Evolutionary conservation across 768 basidiomycete genomes (phyloP).

Genomic region (Mycena maculata): DNA sequence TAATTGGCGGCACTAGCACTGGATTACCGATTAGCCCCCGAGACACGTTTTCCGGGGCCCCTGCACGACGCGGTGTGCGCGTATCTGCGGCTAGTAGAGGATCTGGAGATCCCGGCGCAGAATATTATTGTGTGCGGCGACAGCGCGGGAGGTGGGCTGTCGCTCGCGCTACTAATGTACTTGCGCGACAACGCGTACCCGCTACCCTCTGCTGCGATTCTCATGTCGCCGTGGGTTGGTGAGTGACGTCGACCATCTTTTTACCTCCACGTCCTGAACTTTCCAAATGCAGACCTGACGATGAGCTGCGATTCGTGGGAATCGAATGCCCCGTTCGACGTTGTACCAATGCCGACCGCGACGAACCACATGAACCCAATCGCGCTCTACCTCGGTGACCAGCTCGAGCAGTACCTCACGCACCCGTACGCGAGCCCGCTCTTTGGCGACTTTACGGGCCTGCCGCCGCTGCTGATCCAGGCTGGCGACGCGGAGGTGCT

Average conservation of each 20-base stretch:
- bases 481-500: constrained; percentile 95
- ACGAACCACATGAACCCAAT: constrained; percentile 94
- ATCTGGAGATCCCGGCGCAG: constrained; percentile 90
- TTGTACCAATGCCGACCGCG: constrained; percentile 76
- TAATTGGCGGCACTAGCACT: constrained; percentile 64
- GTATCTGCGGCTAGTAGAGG: constrained; percentile 88
- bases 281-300: constrained; percentile 74
- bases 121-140: constrained; percentile 93
- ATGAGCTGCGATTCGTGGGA: constrained; percentile 99
- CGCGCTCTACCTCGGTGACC: constrained; percentile 90
- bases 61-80: constrained; percentile 86
- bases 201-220: constrained; percentile 84
- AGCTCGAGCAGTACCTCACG: constrained; percentile 84
- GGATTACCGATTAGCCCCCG: constrained; percentile 96
- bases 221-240: constrained; percentile 98
- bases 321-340: constrained; percentile 87
- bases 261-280: constrained; percentile 14
- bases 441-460: constrained; percentile 87
- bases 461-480: constrained; percentile 93
- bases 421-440: constrained; percentile 97
- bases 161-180: constrained; percentile 90
- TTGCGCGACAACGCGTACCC: constrained; percentile 91
- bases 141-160: constrained; percentile 92
- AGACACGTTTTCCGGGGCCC: constrained; percentile 93
- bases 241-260: constrained; percentile 47